Evolutionary conservation across 495 filamentous ascomycete genomes (phyloP).

Genomic region (Massariosphaeria phaeospora): DNA sequence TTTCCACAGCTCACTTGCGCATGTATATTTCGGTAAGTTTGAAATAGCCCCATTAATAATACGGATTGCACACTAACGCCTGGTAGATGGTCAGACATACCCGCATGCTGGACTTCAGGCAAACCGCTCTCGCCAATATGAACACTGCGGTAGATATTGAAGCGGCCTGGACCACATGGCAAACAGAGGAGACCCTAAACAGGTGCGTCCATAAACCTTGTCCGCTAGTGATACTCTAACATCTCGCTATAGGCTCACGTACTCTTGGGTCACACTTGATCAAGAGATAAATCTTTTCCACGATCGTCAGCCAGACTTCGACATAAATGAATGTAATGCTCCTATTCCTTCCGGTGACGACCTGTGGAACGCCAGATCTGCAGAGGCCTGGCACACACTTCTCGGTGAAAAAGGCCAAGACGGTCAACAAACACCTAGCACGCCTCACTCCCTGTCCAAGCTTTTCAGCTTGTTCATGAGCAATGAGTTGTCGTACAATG

Average conservation of each 20-base stretch:
- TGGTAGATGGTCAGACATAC: slow-evolving; percentile 12
- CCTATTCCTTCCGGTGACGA: slow-evolving; percentile 11
- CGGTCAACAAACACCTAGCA: background rate
- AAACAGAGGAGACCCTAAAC: slow-evolving; percentile 5
- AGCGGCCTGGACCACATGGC: slow-evolving; percentile 7
- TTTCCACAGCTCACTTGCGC: slow-evolving; percentile 11
- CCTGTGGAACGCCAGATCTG: slow-evolving; percentile 7
- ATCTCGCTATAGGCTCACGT: slow-evolving; percentile 4
- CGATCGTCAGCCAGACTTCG: slow-evolving; percentile 6
- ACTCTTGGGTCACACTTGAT: slow-evolving; percentile 14
- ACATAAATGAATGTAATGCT: slow-evolving; percentile 8
- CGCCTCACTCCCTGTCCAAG: background rate
- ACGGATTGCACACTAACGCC: background rate
- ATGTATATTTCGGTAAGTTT: slow-evolving; percentile 8
- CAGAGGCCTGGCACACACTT: background rate
- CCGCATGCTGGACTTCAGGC: slow-evolving; percentile 2
- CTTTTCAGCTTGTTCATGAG: background rate
- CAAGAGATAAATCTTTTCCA: slow-evolving; percentile 18
- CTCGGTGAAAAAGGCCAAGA: background rate
- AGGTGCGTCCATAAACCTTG: background rate
- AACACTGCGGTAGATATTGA: background rate
- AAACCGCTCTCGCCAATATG: background rate
- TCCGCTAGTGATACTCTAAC: background rate
- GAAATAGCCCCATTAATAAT: background rate
- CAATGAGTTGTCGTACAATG: background rate